Conservation (phyloP, 78 protist genomes). For the Dictyostelium citrinum region DNA sequence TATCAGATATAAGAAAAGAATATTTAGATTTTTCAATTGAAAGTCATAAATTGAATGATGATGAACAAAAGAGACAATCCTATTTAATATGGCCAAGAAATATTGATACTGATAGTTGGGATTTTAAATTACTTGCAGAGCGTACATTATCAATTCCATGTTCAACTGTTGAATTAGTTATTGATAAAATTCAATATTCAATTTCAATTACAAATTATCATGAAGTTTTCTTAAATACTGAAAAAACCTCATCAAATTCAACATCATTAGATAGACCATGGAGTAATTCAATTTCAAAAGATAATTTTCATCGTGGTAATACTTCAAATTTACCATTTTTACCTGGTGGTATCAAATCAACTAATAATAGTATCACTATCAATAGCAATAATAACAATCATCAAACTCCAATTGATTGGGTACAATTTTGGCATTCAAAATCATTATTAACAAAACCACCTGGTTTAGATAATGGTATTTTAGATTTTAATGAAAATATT, state of each 20-base stretch:
- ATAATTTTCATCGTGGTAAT: slow-evolving; percentile 69
- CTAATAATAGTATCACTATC: neutral
- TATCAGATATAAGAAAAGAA: neutral
- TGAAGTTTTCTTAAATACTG: slow-evolving; percentile 12
- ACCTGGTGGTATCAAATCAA: slow-evolving; percentile 57
- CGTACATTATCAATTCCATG: slow-evolving; percentile 16
- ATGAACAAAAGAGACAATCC: neutral
- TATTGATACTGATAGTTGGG: neutral
- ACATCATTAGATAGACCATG: slow-evolving; percentile 51
- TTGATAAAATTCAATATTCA: slow-evolving; percentile 50
- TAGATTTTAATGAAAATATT: neutral
- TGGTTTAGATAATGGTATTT: slow-evolving; percentile 32
- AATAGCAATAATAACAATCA: neutral
- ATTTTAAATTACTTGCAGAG: neutral
- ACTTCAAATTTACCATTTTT: slow-evolving; percentile 71
- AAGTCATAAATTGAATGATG: neutral
- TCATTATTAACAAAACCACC: slow-evolving; percentile 18
- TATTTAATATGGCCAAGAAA: slow-evolving; percentile 38
- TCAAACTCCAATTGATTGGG: slow-evolving; percentile 31
- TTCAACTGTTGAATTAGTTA: slow-evolving; percentile 25
- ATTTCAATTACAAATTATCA: slow-evolving; percentile 28
- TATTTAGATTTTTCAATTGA: neutral
- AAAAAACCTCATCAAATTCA: slow-evolving; percentile 25
- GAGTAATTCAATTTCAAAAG: slow-evolving; percentile 13
- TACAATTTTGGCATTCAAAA: slow-evolving; percentile 52